Evolutionary conservation across 441 rosid genomes (phyloP), one percentile per base, ranked within the genome.

Genomic region (Erysimum pusillum): DNA sequence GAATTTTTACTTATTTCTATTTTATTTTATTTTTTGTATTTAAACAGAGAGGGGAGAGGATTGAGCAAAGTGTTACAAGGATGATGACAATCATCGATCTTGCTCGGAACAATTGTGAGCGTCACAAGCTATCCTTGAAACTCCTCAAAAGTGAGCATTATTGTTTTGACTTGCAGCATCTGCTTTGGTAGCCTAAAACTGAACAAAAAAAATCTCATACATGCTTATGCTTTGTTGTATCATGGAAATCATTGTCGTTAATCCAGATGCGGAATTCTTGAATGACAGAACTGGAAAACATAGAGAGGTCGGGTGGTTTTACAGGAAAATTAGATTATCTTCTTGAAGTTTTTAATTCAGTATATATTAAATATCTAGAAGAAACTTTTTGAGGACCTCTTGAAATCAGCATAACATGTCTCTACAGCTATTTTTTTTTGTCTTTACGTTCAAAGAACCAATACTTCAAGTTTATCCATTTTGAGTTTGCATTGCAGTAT

Each of bases 11-110:
- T 66, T 13, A 45, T 45, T 7, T 71, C 4, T 48, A 35, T 64
- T 71, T 53, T n/a, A n/a, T n/a, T n/a, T n/a, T n/a, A n/a, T n/a
- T 46, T 28, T 28, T 31, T 62, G 45, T n/a, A n/a, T 67, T 34
- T 56, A 80, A 69, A 65, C 78, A 96, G 98, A 85, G 89, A 79
- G 97, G 80, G 79, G 88, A 90, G 77, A 86, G 91, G 57, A 92
- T 94, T 88, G 99, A 97, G 83, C 85, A 73, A 81, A 97, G 99
- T 86, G 98, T 97, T 44, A 71, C 89, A 53, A 92, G 98, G 83
- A 97, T 97, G 99, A 94, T 84, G 87, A 97, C 91, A 28, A 86
- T 97, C 76, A 94, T 97, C 71, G 99, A 97, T 83, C 93, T 90
- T 82, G 98, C 95, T 4, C 93, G 99, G 45, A 97, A 94, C 82